Conservation (phyloP, 441 rosid species). For the Gossypium aridum region DNA sequence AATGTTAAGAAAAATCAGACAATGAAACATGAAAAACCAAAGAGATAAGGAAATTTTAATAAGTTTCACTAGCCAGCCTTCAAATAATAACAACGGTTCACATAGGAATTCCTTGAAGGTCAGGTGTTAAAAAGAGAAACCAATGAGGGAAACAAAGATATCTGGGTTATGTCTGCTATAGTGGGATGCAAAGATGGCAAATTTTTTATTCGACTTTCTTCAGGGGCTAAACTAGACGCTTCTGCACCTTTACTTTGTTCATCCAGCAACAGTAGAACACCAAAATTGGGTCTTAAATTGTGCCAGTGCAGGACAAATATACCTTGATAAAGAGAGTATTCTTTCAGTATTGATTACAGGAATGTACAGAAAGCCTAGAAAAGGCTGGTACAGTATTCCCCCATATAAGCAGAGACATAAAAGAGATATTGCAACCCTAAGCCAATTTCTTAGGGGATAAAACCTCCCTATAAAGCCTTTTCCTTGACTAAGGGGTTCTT, state of each 20-base stretch:
- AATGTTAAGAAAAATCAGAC: background rate
- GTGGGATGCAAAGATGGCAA: conserved; percentile 16
- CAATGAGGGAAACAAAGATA: background rate
- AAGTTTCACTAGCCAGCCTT: background rate
- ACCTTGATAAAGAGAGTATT: background rate
- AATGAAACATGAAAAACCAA: background rate
- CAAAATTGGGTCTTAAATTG: background rate
- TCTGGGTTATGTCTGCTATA: conserved; percentile 11
- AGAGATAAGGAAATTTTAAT: background rate
- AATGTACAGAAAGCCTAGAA: background rate
- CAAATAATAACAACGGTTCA: conserved; percentile 5
- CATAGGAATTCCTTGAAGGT: background rate
- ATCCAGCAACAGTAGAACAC: background rate
- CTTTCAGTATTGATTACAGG: background rate
- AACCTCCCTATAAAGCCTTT: conserved; percentile 1
- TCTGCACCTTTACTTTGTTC: conserved; percentile 4
- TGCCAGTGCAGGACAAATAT: background rate
- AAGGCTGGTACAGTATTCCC: conserved; percentile 1
- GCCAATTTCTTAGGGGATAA: background rate
- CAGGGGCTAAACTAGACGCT: background rate
- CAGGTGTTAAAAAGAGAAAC: conserved; percentile 6
- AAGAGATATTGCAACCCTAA: background rate
- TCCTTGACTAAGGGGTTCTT: conserved; percentile 2
- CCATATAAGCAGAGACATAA: background rate
- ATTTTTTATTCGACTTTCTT: conserved; percentile 10